Evolutionary conservation across 805 yeast species (phyloP).

Genomic region (Hyphopichia homilentoma): DNA sequence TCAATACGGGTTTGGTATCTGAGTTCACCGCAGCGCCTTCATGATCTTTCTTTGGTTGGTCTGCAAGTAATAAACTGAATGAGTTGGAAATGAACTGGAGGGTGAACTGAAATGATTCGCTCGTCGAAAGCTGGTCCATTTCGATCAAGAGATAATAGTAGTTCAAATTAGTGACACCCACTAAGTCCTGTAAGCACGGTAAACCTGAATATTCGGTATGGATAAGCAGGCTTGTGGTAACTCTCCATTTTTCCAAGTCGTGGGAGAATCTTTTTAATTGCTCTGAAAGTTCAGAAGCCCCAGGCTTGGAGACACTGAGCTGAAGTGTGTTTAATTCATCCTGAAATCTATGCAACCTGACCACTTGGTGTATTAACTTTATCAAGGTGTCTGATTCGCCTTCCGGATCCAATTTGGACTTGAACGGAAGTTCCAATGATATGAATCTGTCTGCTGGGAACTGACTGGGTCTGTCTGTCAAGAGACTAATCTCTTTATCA

Average conservation of each 20-base stretch:
- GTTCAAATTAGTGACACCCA: conserved; percentile 32
- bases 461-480: conserved; percentile 32
- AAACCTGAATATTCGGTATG: conserved; percentile 24
- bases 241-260: conserved; percentile 37
- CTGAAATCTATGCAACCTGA: conserved; percentile 21
- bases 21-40: no score
- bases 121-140: conserved; percentile 35
- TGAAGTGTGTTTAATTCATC: conserved; percentile 18
- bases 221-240: conserved; percentile 21
- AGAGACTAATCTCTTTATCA: conserved; percentile 36
- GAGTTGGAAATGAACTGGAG: conserved; percentile 39
- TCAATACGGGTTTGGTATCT: conserved; percentile 10
- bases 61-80: conserved; percentile 29
- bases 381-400: conserved; percentile 17
- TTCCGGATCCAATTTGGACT: conserved; percentile 12
- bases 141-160: conserved; percentile 38
- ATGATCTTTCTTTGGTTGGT: conserved; percentile 4
- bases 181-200: conserved; percentile 27
- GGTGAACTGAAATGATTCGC: conserved; percentile 38
- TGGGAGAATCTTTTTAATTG: conserved; percentile 18
- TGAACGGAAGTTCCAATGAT: conserved; percentile 11
- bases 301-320: conserved; percentile 1
- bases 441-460: conserved; percentile 24
- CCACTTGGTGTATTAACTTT: conserved; percentile 18
- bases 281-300: conserved; percentile 3